Evolutionary conservation across 2,329 filamentous ascomycete species (phyloP).

Genomic region (Microcyclospora pomicola): DNA sequence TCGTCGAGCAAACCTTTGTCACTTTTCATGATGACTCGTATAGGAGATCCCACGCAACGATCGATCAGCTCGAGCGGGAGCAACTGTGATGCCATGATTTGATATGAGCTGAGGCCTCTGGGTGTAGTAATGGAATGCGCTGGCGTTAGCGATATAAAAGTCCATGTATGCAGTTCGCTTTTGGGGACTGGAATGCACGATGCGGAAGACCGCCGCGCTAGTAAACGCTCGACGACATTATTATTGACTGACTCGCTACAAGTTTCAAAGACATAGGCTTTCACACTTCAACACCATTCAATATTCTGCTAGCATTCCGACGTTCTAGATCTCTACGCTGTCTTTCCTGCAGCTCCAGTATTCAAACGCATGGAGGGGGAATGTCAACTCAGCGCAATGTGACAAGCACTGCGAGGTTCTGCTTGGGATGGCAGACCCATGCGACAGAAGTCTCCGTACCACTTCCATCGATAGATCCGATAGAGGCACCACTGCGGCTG

Average conservation of each 20-base stretch:
- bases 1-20: conserved; percentile 61
- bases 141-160: background rate
- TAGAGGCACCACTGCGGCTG: conserved; percentile 3
- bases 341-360: no score
- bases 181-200: no score
- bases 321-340: no score
- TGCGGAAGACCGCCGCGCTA: no score
- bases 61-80: conserved; percentile 69
- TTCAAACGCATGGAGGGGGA: background rate
- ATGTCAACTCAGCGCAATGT: conserved; percentile 3
- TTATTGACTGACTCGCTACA: no score
- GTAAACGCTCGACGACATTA: no score
- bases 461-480: no score
- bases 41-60: conserved; percentile 93
- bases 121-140: no score
- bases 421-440: background rate
- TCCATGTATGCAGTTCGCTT: background rate
- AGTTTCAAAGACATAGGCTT: no score
- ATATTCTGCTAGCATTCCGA: no score
- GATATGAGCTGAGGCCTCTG: background rate
- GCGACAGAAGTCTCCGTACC: background rate
- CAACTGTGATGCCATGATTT: conserved; percentile 19
- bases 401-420: conserved; percentile 1
- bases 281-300: no score
- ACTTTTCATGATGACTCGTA: conserved; percentile 99